Conservation (phyloP, 2,329 filamentous ascomycete genomes). For the Alternaria alternata region DNA sequence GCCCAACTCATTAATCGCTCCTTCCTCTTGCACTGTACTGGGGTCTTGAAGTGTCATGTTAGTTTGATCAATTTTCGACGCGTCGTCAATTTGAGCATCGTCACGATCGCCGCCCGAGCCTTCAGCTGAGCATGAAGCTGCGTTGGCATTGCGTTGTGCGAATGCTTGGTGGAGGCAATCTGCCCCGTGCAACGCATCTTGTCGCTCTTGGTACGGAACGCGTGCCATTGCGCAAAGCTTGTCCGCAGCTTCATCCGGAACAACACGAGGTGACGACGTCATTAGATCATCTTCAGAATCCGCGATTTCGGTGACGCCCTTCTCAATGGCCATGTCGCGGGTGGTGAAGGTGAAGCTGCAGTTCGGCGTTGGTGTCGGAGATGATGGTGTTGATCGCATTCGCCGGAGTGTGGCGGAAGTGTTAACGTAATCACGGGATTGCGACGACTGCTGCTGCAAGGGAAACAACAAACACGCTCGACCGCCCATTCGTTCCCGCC, state of each 20-base stretch:
- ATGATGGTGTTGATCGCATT: conserved; percentile 12
- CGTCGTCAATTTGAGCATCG: conserved; percentile 20
- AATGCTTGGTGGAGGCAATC: conserved; percentile 24
- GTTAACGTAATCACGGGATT: conserved; percentile 37
- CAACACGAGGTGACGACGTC: conserved; percentile 36
- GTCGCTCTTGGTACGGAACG: conserved; percentile 29
- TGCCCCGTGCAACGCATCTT: conserved; percentile 27
- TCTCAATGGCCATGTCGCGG: conserved; percentile 35
- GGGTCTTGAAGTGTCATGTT: conserved; percentile 14
- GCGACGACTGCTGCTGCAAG: conserved; percentile 24
- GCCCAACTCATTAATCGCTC: background rate
- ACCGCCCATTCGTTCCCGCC: conserved; percentile 2
- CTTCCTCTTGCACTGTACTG: background rate
- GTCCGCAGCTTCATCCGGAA: conserved; percentile 22
- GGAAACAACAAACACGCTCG: conserved; percentile 13
- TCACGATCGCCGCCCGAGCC: conserved; percentile 22
- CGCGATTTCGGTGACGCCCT: conserved; percentile 35
- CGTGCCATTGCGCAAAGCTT: conserved; percentile 31
- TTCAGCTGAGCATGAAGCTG: conserved; percentile 2
- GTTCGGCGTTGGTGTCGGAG: conserved; percentile 4
- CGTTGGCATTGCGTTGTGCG: conserved; percentile 16
- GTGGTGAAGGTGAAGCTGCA: conserved; percentile 4
- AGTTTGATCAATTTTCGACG: conserved; percentile 14
- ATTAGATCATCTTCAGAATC: conserved; percentile 47
- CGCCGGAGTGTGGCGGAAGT: conserved; percentile 21